phyloP scores from a whole-genome alignment of 2,329 filamentous ascomycete species.

The Fusarium sambucinum region DNA sequence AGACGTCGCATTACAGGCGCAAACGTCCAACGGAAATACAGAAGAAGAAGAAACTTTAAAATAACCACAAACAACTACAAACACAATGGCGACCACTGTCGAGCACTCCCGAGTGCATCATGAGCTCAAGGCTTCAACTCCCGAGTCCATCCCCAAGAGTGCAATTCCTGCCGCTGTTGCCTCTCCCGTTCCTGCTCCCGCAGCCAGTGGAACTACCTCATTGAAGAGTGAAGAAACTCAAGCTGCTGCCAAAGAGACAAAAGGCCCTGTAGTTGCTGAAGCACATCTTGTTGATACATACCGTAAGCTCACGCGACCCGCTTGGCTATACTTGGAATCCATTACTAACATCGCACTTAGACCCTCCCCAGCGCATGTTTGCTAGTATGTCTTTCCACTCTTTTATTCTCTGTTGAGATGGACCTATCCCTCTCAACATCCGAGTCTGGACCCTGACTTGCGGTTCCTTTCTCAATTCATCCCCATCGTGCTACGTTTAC shows the following conservation, averaged over 20 bases:
- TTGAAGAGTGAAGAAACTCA: conserved; percentile 22
- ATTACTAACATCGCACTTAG: conserved; percentile 54
- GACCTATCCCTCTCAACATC: conserved; percentile 16
- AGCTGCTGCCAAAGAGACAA: conserved; percentile 43
- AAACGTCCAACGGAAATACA: conserved; percentile 34
- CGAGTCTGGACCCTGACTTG: conserved; percentile 10
- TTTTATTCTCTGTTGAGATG: conserved; percentile 20
- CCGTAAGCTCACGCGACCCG: conserved; percentile 60
- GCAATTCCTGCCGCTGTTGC: conserved; percentile 29
- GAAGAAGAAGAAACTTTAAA: conserved; percentile 24
- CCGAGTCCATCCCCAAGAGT: conserved; percentile 32
- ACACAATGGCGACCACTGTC: conserved; percentile 46
- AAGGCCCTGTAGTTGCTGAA: conserved; percentile 75
- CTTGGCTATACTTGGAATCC: conserved; percentile 4
- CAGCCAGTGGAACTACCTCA: conserved; percentile 30
- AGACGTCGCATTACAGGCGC: conserved; percentile 39
- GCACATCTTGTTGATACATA: conserved; percentile 82
- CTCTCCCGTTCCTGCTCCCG: conserved; percentile 31
- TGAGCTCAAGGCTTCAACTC: conserved; percentile 28
- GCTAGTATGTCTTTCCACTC: conserved; percentile 64
- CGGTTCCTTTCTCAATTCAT: conserved; percentile 25
- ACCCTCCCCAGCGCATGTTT: conserved; percentile 75
- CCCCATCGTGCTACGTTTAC: conserved; percentile 29
- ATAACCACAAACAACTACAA: conserved; percentile 9
- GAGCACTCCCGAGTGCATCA: conserved; percentile 41